Percentiles rank a stretch among this genome's conserved stretches.
Evolutionary conservation across 805 yeast species (phyloP).

Genomic region (Cephaloascus fragrans): DNA sequence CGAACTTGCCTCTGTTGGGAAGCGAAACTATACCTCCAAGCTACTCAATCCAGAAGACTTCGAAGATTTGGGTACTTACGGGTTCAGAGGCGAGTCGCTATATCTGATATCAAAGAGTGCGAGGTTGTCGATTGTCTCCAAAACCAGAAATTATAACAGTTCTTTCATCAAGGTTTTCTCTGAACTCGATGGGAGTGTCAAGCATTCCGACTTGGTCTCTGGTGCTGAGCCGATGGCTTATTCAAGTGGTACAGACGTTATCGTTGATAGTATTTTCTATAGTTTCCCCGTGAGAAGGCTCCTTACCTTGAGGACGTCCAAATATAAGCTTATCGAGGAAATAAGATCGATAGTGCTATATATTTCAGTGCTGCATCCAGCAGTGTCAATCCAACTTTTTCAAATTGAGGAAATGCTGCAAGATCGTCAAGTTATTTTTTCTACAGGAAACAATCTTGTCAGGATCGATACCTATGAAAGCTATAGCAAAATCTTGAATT

Average conservation of each 20-base stretch:
- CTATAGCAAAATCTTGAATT: slow-evolving; percentile 3
- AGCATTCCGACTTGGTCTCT: slow-evolving; percentile 4
- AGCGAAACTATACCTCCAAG: slow-evolving; percentile 48
- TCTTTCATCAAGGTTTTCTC: slow-evolving; percentile 10
- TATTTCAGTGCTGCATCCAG: slow-evolving; percentile 15
- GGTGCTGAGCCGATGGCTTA: slow-evolving; percentile 6
- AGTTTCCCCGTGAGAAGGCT: slow-evolving; percentile 32
- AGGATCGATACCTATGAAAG: slow-evolving; percentile 7
- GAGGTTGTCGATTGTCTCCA: slow-evolving; percentile 37
- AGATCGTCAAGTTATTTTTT: slow-evolving; percentile 1
- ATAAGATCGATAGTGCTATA: slow-evolving; percentile 19
- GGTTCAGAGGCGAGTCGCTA: slow-evolving; percentile 70
- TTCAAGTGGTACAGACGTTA: slow-evolving; percentile 29
- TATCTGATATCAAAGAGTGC: slow-evolving; percentile 41
- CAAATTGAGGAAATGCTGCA: slow-evolving; percentile 2
- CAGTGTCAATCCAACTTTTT: slow-evolving; percentile 8
- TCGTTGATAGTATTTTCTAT: slow-evolving; percentile 27
- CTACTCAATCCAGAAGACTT: slow-evolving; percentile 25
- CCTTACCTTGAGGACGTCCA: slow-evolving; percentile 11
- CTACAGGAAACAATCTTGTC: slow-evolving; percentile 7
- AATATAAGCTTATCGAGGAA: slow-evolving; percentile 12
- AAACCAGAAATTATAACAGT: slow-evolving; percentile 15
- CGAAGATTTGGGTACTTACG: slow-evolving; percentile 32
- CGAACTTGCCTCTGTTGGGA: slow-evolving; percentile 39
- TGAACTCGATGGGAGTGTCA: neutral